These are phyloP conservation scores for Sporisorium reilianum DNA, from an alignment of 1,284 basidiomycete species.

Conservation along the genomic window DNA sequence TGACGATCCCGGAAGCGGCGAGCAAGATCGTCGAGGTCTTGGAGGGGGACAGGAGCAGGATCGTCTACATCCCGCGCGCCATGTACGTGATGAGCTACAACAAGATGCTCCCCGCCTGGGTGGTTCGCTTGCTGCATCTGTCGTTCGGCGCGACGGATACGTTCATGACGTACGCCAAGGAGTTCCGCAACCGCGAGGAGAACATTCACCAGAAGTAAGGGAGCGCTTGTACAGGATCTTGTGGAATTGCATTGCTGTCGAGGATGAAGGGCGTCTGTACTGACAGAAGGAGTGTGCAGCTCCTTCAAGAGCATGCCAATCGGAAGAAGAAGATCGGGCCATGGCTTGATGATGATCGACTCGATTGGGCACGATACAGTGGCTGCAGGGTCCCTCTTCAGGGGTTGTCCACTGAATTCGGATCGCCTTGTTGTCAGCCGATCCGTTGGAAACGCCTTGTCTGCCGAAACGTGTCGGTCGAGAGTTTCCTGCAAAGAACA, in stretches of 20 bases:
- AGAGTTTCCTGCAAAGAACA: no score
- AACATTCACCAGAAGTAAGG: slow-evolving; percentile 33
- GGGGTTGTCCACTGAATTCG: not conserved
- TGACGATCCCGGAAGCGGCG: slow-evolving; percentile 54
- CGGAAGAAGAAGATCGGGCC: not conserved
- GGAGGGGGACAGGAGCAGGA: slow-evolving; percentile 42
- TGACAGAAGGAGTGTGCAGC: no score
- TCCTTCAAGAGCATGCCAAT: no score
- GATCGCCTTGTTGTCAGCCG: no score
- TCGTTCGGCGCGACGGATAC: slow-evolving; percentile 34
- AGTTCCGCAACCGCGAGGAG: slow-evolving; percentile 25
- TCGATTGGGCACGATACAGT: no score
- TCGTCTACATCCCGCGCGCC: slow-evolving; percentile 47
- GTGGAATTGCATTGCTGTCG: not conserved
- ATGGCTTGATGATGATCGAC: not conserved
- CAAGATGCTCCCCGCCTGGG: slow-evolving; percentile 41
- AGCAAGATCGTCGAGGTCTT: slow-evolving; percentile 47
- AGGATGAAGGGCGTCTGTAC: no score
- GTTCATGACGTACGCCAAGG: slow-evolving; percentile 43
- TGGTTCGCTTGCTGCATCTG: slow-evolving; percentile 10
- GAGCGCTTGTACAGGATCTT: not conserved
- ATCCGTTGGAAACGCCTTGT: no score
- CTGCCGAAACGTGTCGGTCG: not conserved
- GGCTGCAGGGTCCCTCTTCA: not conserved
- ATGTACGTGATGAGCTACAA: slow-evolving; percentile 41